A percentile compares a stretch with the other conserved stretches of the same genome.
These are phyloP conservation scores for Peronospora tabacina DNA, from an alignment of 352 stramenopile species.

Conservation along the genomic window DNA sequence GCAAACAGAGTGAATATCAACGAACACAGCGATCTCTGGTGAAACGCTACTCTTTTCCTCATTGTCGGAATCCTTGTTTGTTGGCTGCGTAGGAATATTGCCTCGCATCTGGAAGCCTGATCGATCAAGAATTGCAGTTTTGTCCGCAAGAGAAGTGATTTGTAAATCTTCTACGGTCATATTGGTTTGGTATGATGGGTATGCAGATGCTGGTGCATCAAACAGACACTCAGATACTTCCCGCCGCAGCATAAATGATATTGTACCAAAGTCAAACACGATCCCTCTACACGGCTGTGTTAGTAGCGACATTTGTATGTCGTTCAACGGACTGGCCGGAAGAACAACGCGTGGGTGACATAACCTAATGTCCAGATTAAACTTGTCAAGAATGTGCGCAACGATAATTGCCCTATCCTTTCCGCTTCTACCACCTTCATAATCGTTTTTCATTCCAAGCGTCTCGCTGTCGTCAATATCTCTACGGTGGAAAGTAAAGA, in stretches of 20 bases:
- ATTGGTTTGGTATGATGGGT: constrained; percentile 12
- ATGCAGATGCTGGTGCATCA: neutral
- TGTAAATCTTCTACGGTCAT: constrained; percentile 26
- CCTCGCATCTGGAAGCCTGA: constrained; percentile 31
- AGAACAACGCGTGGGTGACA: constrained; percentile 41
- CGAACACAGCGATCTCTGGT: constrained; percentile 17
- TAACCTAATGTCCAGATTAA: constrained; percentile 35
- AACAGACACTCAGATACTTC: constrained; percentile 9
- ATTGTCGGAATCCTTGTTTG: constrained; percentile 3
- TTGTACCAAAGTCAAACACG: constrained; percentile 46
- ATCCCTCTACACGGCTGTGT: constrained; percentile 31
- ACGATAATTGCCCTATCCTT: constrained; percentile 9
- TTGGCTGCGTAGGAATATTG: constrained; percentile 6
- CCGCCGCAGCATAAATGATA: constrained; percentile 23
- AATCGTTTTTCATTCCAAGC: neutral
- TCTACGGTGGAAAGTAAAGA: neutral
- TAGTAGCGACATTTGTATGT: constrained; percentile 22
- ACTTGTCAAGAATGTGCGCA: constrained; percentile 22
- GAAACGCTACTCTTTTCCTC: neutral
- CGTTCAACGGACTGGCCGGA: constrained; percentile 35
- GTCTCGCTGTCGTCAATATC: neutral
- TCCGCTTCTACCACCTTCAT: constrained; percentile 5
- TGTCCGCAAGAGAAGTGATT: constrained; percentile 25
- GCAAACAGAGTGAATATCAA: constrained; percentile 32
- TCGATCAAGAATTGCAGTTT: constrained; percentile 31